These are phyloP conservation scores for Tetragonia tetragonoides DNA, from an alignment of 148 eudicot genomes.

Conservation along the genomic window DNA sequence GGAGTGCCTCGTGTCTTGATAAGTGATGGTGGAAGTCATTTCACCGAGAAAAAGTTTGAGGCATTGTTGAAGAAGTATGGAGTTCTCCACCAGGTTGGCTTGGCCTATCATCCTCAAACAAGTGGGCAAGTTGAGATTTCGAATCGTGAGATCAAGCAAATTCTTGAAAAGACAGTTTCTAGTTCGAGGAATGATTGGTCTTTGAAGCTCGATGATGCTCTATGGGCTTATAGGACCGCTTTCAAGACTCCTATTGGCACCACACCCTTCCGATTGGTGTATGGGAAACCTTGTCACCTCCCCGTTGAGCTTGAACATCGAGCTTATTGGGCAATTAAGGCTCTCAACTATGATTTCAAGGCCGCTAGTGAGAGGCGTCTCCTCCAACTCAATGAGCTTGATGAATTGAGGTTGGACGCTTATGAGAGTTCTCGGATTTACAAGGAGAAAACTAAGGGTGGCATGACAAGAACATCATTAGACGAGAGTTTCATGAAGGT, in stretches of 20 bases:
- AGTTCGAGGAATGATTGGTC: neutral
- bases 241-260: neutral
- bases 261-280: neutral
- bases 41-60: neutral
- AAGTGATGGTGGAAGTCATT: neutral
- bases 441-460: neutral
- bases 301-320: neutral
- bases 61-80: neutral
- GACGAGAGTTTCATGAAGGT: no score
- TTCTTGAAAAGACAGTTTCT: neutral
- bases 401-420: neutral
- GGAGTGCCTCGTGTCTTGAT: neutral
- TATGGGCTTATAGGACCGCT: neutral
- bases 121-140: neutral
- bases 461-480: conserved; percentile 2
- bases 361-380: neutral
- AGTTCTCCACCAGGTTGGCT: neutral
- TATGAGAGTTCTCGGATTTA: neutral
- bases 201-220: neutral
- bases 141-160: neutral
- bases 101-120: neutral
- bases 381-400: neutral
- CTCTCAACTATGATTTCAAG: neutral
- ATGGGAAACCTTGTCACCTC: neutral
- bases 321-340: neutral